A percentile compares a stretch with the other conserved stretches of the same genome.
phyloP scores from a whole-genome alignment of 1,139 yeast species.

The Magnusiomyces fungicola region DNA sequence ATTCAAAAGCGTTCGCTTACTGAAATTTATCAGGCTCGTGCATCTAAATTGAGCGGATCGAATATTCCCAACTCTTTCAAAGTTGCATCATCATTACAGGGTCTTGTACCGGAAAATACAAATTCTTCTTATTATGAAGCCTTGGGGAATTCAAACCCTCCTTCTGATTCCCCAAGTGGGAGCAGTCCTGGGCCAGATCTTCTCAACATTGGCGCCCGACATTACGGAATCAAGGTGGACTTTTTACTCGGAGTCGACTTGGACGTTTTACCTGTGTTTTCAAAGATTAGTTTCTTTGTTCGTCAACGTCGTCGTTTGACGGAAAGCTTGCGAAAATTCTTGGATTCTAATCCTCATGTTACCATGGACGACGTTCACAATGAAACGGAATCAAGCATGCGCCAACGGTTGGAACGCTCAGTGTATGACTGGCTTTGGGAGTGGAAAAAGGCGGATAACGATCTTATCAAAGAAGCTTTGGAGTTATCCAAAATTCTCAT shows the following conservation, averaged over 20 bases:
- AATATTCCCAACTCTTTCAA: too few relatives aligned
- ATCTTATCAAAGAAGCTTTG: slow-evolving; percentile 22
- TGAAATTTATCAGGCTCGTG: slow-evolving; percentile 6
- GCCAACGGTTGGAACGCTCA: not conserved
- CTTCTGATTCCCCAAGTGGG: not conserved
- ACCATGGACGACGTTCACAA: not conserved
- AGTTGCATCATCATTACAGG: too few relatives aligned
- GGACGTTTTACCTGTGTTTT: slow-evolving; percentile 42
- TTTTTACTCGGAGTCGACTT: slow-evolving; percentile 49
- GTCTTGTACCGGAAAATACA: too few relatives aligned
- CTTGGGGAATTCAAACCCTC: not conserved
- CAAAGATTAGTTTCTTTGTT: slow-evolving; percentile 42
- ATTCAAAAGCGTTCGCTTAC: slow-evolving; percentile 9
- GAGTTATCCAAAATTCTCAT: slow-evolving; percentile 23
- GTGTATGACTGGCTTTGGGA: not conserved
- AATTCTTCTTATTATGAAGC: not conserved
- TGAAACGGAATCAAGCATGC: not conserved
- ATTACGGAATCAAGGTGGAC: slow-evolving; percentile 39
- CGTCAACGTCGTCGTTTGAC: slow-evolving; percentile 25
- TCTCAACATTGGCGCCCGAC: not conserved
- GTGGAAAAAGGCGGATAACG: slow-evolving; percentile 15
- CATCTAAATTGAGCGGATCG: not conserved
- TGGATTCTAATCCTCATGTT: not conserved
- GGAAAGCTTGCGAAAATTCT: not conserved
- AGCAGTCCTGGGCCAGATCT: too few relatives aligned